A percentile compares a stretch with the other conserved stretches of the same genome.
phyloP scores from a whole-genome alignment of 192 early-diverging fungal species.

The Dimargaris cristalligena region DNA sequence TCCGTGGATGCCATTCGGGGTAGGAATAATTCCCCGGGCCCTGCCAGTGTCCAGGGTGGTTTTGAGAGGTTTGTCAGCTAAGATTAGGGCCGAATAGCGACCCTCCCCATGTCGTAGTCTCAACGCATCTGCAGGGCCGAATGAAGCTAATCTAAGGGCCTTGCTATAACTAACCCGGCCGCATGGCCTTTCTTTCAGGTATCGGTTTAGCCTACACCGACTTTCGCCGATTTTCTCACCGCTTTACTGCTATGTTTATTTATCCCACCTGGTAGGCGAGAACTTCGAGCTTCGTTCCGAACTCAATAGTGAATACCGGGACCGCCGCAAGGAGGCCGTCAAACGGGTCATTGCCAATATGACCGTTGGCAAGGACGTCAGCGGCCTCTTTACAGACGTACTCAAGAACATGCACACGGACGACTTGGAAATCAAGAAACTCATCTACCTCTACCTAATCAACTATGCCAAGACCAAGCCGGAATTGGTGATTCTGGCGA shows the following conservation, averaged over 20 bases:
- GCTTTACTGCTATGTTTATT: no score
- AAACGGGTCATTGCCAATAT: slow-evolving; percentile 99
- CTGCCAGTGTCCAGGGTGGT: not conserved
- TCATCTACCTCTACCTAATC: slow-evolving; percentile 95
- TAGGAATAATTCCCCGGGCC: not conserved
- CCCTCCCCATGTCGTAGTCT: not conserved
- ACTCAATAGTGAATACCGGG: slow-evolving; percentile 92
- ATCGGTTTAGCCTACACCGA: not conserved
- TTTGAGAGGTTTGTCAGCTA: not conserved
- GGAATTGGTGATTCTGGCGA: slow-evolving; percentile 89
- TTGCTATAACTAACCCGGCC: not conserved
- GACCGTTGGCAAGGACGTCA: slow-evolving; percentile 99
- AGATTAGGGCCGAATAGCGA: not conserved
- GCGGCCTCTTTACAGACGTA: slow-evolving; percentile 86
- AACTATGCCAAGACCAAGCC: slow-evolving; percentile 96
- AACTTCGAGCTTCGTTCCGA: slow-evolving; percentile 96
- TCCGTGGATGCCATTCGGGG: slow-evolving; percentile 9
- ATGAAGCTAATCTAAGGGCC: not conserved
- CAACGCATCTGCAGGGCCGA: no score
- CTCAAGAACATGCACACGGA: slow-evolving; percentile 99
- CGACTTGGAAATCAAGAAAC: slow-evolving; percentile 93
- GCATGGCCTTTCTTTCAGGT: not conserved
- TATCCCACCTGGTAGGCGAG: slow-evolving; percentile 47
- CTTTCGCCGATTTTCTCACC: not conserved
- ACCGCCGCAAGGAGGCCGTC: slow-evolving; percentile 90